Percentiles rank a stretch among this genome's conserved stretches.
Evolutionary conservation across 805 yeast species (phyloP).

Genomic region (Wickerhamomyces alni): DNA sequence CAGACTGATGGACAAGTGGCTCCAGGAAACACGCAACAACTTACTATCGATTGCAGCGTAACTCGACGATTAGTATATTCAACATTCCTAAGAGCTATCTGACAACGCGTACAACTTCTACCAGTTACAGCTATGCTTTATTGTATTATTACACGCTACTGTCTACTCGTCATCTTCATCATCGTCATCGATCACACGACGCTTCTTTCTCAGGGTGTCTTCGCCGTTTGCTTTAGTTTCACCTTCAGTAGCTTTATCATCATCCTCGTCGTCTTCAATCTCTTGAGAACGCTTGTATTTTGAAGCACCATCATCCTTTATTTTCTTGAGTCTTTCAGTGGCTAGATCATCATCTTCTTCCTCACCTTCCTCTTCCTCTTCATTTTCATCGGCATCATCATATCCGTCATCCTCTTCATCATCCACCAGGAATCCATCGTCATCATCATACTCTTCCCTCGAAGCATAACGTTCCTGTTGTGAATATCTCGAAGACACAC

Average conservation of each 20-base stretch:
- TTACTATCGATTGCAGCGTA: too few relatives aligned
- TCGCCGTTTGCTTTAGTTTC: background rate
- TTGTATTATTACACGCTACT: too few relatives aligned
- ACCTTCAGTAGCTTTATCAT: conserved; percentile 11
- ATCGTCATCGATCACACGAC: conserved; percentile 47
- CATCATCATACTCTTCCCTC: conserved; percentile 35
- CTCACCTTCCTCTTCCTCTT: conserved; percentile 24
- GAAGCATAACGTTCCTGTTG: conserved; percentile 23
- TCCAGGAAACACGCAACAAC: too few relatives aligned
- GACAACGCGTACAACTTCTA: too few relatives aligned
- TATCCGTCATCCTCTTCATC: conserved; percentile 52
- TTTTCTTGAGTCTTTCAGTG: conserved; percentile 23
- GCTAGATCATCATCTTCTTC: conserved; percentile 37
- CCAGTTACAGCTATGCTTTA: too few relatives aligned
- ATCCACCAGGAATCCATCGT: conserved; percentile 29
- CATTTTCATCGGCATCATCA: conserved; percentile 33
- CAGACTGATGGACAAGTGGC: too few relatives aligned
- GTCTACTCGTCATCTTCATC: conserved; percentile 52
- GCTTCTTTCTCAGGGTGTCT: conserved; percentile 27
- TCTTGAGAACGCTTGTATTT: conserved; percentile 29
- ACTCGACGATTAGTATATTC: too few relatives aligned
- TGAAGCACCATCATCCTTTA: conserved; percentile 43
- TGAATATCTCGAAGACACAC: conserved; percentile 10
- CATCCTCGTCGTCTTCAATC: conserved; percentile 18
- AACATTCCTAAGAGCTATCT: too few relatives aligned